Evolutionary conservation across 225 moss, liverwort and hornwort genomes (phyloP), one percentile per base, ranked within the genome.

Genomic region (Bryum argenteum): DNA sequence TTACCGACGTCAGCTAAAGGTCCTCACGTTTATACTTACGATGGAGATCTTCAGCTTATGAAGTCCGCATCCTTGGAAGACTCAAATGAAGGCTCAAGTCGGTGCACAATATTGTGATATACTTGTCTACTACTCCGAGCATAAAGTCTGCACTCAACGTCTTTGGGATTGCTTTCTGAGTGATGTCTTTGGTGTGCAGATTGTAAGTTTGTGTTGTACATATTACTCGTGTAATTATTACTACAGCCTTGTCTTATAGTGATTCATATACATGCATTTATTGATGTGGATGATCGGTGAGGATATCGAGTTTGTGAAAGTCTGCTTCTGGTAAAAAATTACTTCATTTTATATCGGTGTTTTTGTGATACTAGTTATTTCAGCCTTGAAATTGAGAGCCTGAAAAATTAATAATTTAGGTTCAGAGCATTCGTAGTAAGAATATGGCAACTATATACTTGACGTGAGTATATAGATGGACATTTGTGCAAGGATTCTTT

Each of bases 31-130:
- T 84, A 82, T 48, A 79, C 81, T 53, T 88, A 79, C 61, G 82
- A 88, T 63, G 88, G 84, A 74, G 77, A 82, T 59, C 72, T 88
- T 60, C 72, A 75, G 69, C 37, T 88, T 57, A 79, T 51, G 72
- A 78, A 40, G 62, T 82, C 88, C 28, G 75, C 69, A 80, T 64
- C 69, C 54, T 24, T 77, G 24, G 70, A 75, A 22, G 74, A 59
- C 44, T 37, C 81, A 26, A 62, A 64, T 0, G 54, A 71, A 41
- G 40, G 63, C 39, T 53, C 67, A 62, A 65, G 37, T 20, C 54
- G 9, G 10, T 86, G 85, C 54, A 55, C 67, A 55, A 75, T 86
- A 71, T 69, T 82, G 67, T 86, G 69, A 85, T 61, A 37, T 33
- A 6, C n/a, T n/a, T n/a, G 23, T 19, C 37, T 0, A 48, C 44